A percentile compares a stretch with the other conserved stretches of the same genome.
phyloP scores from a whole-genome alignment of 495 filamentous ascomycete species.

The Lasiosphaeria miniovina region DNA sequence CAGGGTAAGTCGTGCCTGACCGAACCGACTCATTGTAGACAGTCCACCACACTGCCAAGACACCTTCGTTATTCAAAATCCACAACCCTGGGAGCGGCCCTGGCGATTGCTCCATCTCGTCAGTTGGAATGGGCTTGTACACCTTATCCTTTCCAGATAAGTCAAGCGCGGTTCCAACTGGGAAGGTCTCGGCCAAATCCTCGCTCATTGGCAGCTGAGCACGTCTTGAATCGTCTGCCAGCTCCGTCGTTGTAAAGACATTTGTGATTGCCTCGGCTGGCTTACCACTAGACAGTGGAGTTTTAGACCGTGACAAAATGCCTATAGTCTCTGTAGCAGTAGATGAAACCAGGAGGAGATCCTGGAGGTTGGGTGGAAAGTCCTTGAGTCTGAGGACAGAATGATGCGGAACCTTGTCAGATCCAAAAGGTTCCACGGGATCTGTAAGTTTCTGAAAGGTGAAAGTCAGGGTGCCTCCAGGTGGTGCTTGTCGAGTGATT shows the following conservation, averaged over 20 bases:
- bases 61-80: slow-evolving; percentile 84
- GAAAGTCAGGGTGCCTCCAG: slow-evolving; percentile 43
- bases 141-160: slow-evolving; percentile 79
- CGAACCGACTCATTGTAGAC: slow-evolving; percentile 84
- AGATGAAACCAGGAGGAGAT: slow-evolving; percentile 78
- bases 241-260: slow-evolving; percentile 68
- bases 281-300: slow-evolving; percentile 58
- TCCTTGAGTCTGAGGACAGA: slow-evolving; percentile 70
- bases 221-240: slow-evolving; percentile 72
- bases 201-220: slow-evolving; percentile 70
- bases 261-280: slow-evolving; percentile 57
- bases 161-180: slow-evolving; percentile 79
- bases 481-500: slow-evolving; percentile 59
- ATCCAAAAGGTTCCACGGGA: slow-evolving; percentile 64
- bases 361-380: slow-evolving; percentile 73
- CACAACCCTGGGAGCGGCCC: slow-evolving; percentile 84
- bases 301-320: slow-evolving; percentile 67
- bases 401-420: slow-evolving; percentile 68
- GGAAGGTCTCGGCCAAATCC: slow-evolving; percentile 64
- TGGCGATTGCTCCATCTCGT: slow-evolving; percentile 67
- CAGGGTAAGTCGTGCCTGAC: slow-evolving; percentile 66
- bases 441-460: slow-evolving; percentile 70
- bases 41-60: slow-evolving; percentile 85
- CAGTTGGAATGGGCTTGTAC: slow-evolving; percentile 68
- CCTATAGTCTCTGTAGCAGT: slow-evolving; percentile 75